Evolutionary conservation across 495 filamentous ascomycete genomes (phyloP).

Genomic region (Penicillium canescens): DNA sequence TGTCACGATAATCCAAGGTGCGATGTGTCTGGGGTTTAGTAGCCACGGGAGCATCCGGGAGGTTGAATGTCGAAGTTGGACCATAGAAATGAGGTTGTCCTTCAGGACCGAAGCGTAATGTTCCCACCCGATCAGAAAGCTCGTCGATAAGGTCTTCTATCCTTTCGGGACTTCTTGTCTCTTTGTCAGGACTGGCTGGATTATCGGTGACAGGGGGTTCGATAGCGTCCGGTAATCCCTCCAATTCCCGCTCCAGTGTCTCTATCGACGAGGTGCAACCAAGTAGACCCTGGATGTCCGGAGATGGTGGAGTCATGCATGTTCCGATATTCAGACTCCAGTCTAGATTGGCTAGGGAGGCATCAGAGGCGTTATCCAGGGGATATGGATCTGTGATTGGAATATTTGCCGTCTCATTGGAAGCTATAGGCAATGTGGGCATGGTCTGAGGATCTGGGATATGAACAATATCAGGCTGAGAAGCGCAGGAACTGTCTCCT

Average conservation of each 20-base stretch:
- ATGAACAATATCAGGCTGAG: background rate
- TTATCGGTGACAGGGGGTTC: background rate
- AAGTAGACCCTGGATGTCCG: background rate
- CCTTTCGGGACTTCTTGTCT: background rate
- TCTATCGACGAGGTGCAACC: background rate
- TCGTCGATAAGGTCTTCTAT: conserved; percentile 16
- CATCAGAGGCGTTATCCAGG: background rate
- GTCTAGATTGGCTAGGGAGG: background rate
- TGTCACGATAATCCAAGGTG: conserved; percentile 8
- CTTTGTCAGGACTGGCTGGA: background rate
- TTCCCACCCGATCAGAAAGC: conserved; percentile 29
- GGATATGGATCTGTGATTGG: background rate
- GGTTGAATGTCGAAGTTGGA: conserved; percentile 24
- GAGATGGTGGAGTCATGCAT: background rate
- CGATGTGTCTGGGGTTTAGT: conserved; percentile 2
- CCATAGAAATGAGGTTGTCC: conserved; percentile 15
- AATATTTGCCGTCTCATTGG: background rate
- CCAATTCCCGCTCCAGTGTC: background rate
- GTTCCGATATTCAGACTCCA: background rate
- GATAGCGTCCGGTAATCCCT: background rate
- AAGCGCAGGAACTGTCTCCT: background rate
- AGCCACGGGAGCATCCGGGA: conserved; percentile 13
- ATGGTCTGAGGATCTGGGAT: background rate
- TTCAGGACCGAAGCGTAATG: conserved; percentile 20
- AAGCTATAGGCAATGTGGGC: background rate